Evolutionary conservation across 306 rosid genomes (phyloP), one percentile per base, ranked within the genome.

Genomic region (Malus fusca): DNA sequence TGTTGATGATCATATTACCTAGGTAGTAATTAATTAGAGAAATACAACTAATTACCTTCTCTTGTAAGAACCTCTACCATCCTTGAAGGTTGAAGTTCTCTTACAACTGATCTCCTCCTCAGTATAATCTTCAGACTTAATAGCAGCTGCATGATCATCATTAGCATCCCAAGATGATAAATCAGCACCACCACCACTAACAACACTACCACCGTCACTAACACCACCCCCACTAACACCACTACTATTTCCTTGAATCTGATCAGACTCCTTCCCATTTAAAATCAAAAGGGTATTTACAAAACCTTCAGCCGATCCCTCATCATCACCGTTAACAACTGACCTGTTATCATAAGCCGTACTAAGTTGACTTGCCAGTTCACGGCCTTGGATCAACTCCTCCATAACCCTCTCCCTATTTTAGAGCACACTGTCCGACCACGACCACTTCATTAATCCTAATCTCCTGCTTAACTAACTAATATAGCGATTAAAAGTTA

Each of bases 61-160:
- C 72, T 89, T 91, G 82, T 89, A 81, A 31, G 84, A 81, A 2
- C 88, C 92, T 66, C 91, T 84, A 52, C 84, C 68, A 74, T 88
- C 86, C 73, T 82, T 89, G 18, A 13, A 6, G 40, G 67, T 55
- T 10, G 65, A 25, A 43, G 75, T 65, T 22, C 76, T 86, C 86
- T 77, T 81, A 64, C 75, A 83, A 78, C 87, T 88, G 19, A 35
- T 35, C 35, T 33, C 35, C 35, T 33, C 35, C 35, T 33, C 35
- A 33, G 1, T 33, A 33, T 33, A 5, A 33, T 5, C 6, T 33
- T 33, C 7, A 33, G 85, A 81, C 44, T 81, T 81, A 26, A 80
- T 30, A 28, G 11, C 19, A 30, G 22, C 26, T 6, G 76, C 77
- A 30, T 71, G 64, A 8, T 33, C 76, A 58, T 7, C 56, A 72